phyloP scores from a whole-genome alignment of 805 yeast genomes.

The Nakazawaea wickerhamii region DNA sequence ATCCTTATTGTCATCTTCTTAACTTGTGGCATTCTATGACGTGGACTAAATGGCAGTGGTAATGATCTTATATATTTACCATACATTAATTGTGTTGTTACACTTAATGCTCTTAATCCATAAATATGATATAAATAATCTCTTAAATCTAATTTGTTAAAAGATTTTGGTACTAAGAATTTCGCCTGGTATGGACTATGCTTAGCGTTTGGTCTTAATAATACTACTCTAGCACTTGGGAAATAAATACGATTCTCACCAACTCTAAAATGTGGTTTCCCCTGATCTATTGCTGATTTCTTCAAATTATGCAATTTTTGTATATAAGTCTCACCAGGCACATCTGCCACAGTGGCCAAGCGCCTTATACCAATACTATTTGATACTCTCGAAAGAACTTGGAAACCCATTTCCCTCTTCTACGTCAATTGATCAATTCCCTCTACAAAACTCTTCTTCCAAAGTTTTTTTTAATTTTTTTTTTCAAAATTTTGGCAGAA shows the following conservation, averaged over 20 bases:
- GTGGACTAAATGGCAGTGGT: constrained; percentile 52
- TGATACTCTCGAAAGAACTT: constrained; percentile 9
- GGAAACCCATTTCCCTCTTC: not conserved
- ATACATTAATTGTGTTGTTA: constrained; percentile 81
- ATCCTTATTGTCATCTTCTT: constrained; percentile 97
- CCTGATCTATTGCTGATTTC: constrained; percentile 50
- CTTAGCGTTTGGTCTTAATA: constrained; percentile 89
- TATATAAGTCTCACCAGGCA: constrained; percentile 4
- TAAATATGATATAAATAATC: constrained; percentile 90
- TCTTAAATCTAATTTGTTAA: constrained; percentile 90
- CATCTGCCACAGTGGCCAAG: constrained; percentile 25
- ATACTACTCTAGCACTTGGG: constrained; percentile 77
- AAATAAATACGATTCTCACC: constrained; percentile 77
- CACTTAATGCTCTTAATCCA: constrained; percentile 82
- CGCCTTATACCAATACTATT: constrained; percentile 20
- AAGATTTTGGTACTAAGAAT: constrained; percentile 87
- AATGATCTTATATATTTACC: constrained; percentile 54
- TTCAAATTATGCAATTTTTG: constrained; percentile 24
- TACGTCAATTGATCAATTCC: not conserved
- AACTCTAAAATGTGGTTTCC: constrained; percentile 72
- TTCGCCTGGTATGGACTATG: constrained; percentile 97
- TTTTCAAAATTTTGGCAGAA: constrained; percentile 1
- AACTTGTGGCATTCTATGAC: constrained; percentile 73
- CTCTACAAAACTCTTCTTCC: not conserved
- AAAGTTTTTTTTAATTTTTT: not conserved